phyloP scores from a whole-genome alignment of 352 stramenopile genomes.

The Phytophthora pinifolia region DNA sequence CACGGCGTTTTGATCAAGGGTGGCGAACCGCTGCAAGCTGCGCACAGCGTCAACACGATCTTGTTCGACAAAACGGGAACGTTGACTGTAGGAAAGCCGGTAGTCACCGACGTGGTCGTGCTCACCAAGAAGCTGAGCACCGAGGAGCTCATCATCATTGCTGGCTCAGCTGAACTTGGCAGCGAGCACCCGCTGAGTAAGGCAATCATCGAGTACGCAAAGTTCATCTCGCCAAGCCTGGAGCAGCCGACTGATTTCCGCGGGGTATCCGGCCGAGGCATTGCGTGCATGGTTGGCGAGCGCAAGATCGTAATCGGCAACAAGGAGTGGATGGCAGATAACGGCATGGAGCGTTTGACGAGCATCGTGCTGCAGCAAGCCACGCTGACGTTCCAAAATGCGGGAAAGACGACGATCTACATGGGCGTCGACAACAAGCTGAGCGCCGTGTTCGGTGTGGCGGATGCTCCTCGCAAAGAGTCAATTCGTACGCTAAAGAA shows the following conservation, averaged over 20 bases:
- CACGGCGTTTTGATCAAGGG: slow-evolving; percentile 99
- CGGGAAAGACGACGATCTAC: slow-evolving; percentile 95
- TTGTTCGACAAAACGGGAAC: slow-evolving; percentile 99
- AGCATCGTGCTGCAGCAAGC: slow-evolving; percentile 79
- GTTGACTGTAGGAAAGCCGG: slow-evolving; percentile 92
- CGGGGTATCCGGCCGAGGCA: slow-evolving; percentile 88
- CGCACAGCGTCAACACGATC: slow-evolving; percentile 93
- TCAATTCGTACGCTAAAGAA: slow-evolving; percentile 89
- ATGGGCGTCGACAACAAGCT: slow-evolving; percentile 89
- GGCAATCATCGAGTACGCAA: slow-evolving; percentile 92
- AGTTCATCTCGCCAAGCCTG: slow-evolving; percentile 77
- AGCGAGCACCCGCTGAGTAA: slow-evolving; percentile 95
- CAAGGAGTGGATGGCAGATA: slow-evolving; percentile 87
- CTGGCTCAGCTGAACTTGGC: slow-evolving; percentile 91
- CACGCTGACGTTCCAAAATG: slow-evolving; percentile 79
- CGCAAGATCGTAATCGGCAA: slow-evolving; percentile 93
- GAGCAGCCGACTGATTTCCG: slow-evolving; percentile 80
- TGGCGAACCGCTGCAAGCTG: slow-evolving; percentile 91
- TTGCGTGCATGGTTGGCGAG: slow-evolving; percentile 70
- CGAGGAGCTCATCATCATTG: slow-evolving; percentile 83
- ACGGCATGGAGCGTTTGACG: slow-evolving; percentile 63
- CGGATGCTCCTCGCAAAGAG: slow-evolving; percentile 90
- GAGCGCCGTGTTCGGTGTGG: slow-evolving; percentile 80
- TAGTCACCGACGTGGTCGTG: slow-evolving; percentile 86
- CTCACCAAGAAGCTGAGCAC: slow-evolving; percentile 77